Conservation (phyloP, 305 asterid species). For the Solanum hybrid region DNA sequence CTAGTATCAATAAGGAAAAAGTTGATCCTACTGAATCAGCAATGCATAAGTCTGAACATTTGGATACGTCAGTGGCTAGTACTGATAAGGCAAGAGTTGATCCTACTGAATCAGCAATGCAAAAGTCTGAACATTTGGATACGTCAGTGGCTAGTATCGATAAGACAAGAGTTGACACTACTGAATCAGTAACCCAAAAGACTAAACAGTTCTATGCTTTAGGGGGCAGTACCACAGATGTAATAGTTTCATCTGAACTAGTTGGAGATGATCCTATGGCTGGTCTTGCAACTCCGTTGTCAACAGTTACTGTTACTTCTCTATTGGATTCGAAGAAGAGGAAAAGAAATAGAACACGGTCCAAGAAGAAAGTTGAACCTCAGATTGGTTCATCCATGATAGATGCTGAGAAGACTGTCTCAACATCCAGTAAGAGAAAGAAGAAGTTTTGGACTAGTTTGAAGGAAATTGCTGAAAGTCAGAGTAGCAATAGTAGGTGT, state of each 20-base stretch:
- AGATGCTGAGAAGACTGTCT: slow-evolving; percentile 17
- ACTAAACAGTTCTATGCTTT: background rate
- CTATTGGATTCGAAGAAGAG: slow-evolving; percentile 49
- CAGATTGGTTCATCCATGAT: slow-evolving; percentile 14
- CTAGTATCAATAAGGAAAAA: background rate
- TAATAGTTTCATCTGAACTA: slow-evolving; percentile 15
- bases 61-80: background rate
- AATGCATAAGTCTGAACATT: background rate
- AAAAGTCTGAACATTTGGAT: background rate
- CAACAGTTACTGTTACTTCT: slow-evolving; percentile 12
- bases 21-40: background rate
- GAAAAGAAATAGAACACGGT: slow-evolving; percentile 44
- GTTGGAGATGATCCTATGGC: background rate
- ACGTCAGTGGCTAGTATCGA: background rate
- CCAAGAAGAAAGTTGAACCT: slow-evolving; percentile 30
- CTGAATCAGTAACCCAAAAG: background rate
- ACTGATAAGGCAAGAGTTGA: background rate
- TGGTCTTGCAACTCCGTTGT: slow-evolving; percentile 34
- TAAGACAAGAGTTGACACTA: background rate
- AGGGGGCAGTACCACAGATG: background rate
- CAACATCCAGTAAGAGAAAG: slow-evolving; percentile 42
- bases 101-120: background rate
- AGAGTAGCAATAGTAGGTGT: slow-evolving; percentile 26
- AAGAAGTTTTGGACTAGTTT: slow-evolving; percentile 61
- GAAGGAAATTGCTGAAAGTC: slow-evolving; percentile 52